Percentiles rank a stretch among this genome's conserved stretches.
Evolutionary conservation across 2,329 filamentous ascomycete species (phyloP).

Genomic region (Pseudogymnoascus sp.): DNA sequence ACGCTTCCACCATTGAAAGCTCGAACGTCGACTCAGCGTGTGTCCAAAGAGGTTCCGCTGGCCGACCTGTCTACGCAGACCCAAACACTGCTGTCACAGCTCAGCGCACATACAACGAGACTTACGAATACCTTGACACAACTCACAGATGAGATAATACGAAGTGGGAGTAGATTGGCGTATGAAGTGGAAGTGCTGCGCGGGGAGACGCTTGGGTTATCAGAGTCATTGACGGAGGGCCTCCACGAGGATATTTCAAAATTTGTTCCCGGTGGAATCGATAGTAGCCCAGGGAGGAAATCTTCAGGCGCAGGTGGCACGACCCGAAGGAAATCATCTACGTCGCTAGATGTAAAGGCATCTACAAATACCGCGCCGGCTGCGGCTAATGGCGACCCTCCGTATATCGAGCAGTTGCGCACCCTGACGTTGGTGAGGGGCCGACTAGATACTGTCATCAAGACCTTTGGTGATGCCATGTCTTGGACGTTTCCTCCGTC

Average conservation of each 20-base stretch:
- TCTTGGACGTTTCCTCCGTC: constrained; percentile 88
- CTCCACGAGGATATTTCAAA: constrained; percentile 64
- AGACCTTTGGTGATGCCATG: constrained; percentile 91
- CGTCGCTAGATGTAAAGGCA: constrained; percentile 22
- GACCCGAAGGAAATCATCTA: constrained; percentile 24
- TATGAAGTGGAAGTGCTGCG: constrained; percentile 91
- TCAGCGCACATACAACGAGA: constrained; percentile 81
- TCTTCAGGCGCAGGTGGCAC: constrained; percentile 21
- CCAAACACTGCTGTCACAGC: constrained; percentile 75
- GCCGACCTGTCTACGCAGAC: constrained; percentile 74
- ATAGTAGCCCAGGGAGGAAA: constrained; percentile 22
- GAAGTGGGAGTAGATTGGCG: constrained; percentile 77
- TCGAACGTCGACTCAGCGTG: constrained; percentile 20
- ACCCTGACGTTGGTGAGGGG: constrained; percentile 74
- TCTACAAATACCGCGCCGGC: constrained; percentile 21
- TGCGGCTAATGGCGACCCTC: constrained; percentile 34
- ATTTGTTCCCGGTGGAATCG: constrained; percentile 54
- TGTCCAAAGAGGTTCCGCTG: constrained; percentile 46
- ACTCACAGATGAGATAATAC: constrained; percentile 88
- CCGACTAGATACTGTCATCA: constrained; percentile 83
- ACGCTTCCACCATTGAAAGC: constrained; percentile 60
- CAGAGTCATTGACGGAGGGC: constrained; percentile 67
- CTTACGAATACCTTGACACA: constrained; percentile 76
- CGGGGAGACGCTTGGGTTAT: constrained; percentile 77
- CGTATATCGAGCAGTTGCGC: constrained; percentile 70